Base-by-base conservation (phyloP, 768 basidiomycete species). In the Amanita molliuscula region DNA sequence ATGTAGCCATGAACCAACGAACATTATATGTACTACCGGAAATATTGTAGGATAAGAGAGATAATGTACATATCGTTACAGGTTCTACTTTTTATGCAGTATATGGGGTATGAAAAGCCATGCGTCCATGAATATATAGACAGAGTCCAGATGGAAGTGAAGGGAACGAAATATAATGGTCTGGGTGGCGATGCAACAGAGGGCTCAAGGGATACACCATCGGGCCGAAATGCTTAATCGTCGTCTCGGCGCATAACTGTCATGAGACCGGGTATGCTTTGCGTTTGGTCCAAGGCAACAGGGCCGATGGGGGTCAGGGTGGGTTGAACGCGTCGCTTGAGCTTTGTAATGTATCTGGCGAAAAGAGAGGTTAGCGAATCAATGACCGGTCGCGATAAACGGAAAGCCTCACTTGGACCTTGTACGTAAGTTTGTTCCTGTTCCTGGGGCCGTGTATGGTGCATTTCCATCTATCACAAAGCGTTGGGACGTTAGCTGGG, bases 201-300 rank as follows among this genome's bases (percentile, higher is more conserved):
- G 18, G 7, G n/a, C 44, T 26, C 15, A 34, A n/a, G n/a, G 28
- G 44, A 28, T 26, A n/a, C n/a, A 11, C 28, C 11, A 18, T 47
- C 25, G 20, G 41, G 13, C 1, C 21, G 41, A 43, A 43, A 31
- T 11, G 18, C 25, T 56, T 43, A 63, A 46, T 61, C 53, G 42
- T 63, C 58, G 51, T 61, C 68, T 43, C 80, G 70, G 42, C 65
- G 67, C 44, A 81, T 21, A 59, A 88, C 76, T 34, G 82, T 87
- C 87, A 88, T 89, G 26, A 87, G 71, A 7, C 86, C 87, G 2
- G 82, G 81, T 5, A 88, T 72, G 54, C 75, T 73, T 55, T 67
- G 74, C 44, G 75, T 78, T 52, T 75, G 72, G 51, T 83, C 77
- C 42, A 86, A 60, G 1, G 77, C 77, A 21, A 87, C 76, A 1